Percentiles rank a stretch among this genome's conserved stretches.
These are phyloP conservation scores for Periglandula ipomoeae DNA, from an alignment of 2,329 filamentous ascomycete species.

Conservation along the genomic window DNA sequence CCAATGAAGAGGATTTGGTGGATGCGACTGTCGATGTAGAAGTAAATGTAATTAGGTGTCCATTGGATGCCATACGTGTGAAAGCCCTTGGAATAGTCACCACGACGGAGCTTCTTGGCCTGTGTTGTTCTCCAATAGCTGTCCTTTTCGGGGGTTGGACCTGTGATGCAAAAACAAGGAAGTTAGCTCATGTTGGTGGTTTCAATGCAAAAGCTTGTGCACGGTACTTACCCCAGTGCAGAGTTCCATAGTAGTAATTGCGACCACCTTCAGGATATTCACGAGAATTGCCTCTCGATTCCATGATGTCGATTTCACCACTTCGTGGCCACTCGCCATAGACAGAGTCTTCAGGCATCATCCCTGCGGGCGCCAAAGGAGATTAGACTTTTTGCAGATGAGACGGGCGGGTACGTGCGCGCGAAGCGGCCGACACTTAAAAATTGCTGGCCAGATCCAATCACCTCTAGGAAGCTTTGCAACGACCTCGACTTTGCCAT, in stretches of 20 bases:
- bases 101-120: slow-evolving; percentile 23
- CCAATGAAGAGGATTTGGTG: slow-evolving; percentile 29
- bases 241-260: slow-evolving; percentile 31
- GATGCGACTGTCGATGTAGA: slow-evolving; percentile 38
- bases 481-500: slow-evolving; percentile 37
- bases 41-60: slow-evolving; percentile 42
- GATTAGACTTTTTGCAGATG: background rate
- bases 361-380: slow-evolving; percentile 19
- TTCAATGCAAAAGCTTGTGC: background rate
- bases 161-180: slow-evolving; percentile 3
- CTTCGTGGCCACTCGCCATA: slow-evolving; percentile 43
- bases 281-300: slow-evolving; percentile 29
- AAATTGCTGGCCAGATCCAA: slow-evolving; percentile 45
- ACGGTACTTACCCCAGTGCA: slow-evolving; percentile 35
- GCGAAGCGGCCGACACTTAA: slow-evolving; percentile 10
- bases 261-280: slow-evolving; percentile 34
- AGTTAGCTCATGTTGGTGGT: background rate
- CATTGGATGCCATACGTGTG: slow-evolving; percentile 46
- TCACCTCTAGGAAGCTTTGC: slow-evolving; percentile 43
- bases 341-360: slow-evolving; percentile 37
- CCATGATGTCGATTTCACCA: slow-evolving; percentile 46
- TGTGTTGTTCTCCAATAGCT: slow-evolving; percentile 25
- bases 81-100: slow-evolving; percentile 31
- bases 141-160: slow-evolving; percentile 18
- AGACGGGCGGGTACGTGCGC: background rate